phyloP scores from a whole-genome alignment of 169 alveolate genomes.

The Plasmodium inui region DNA sequence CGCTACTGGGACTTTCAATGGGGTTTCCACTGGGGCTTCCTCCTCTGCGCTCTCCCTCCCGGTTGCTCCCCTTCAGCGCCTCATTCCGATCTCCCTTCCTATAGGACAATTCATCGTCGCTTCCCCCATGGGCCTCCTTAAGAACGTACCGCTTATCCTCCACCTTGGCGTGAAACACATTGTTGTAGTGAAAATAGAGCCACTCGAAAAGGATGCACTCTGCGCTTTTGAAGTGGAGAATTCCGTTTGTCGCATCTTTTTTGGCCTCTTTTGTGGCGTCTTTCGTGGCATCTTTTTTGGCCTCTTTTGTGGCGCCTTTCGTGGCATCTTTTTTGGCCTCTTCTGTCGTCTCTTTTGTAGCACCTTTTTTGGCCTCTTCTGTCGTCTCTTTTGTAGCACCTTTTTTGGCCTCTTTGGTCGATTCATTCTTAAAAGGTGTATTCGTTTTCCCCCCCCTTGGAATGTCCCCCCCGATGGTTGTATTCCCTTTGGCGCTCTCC shows the following conservation, averaged over 20 bases:
- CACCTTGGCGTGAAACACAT: conserved; percentile 27
- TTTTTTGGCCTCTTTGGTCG: neutral
- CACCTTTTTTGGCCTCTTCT: neutral
- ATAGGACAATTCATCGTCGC: neutral
- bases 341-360: no score
- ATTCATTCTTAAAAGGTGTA: neutral
- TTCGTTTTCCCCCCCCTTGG: neutral
- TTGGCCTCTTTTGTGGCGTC: no score
- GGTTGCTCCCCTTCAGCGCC: neutral
- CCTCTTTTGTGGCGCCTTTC: neutral
- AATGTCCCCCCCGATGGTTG: neutral
- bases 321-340: neutral
- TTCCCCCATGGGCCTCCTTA: neutral
- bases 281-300: neutral
- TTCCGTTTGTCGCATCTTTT: neutral
- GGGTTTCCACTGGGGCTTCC: neutral
- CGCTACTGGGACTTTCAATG: neutral
- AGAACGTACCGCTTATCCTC: conserved; percentile 11
- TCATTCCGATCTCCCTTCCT: neutral
- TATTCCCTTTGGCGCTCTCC: neutral
- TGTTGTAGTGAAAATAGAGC: conserved; percentile 70
- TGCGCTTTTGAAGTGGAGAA: neutral
- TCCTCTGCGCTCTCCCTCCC: neutral
- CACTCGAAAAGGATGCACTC: conserved; percentile 62
- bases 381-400: neutral